Evolutionary conservation across 2,329 filamentous ascomycete genomes (phyloP), one percentile per base, ranked within the genome.

Genomic region (Neurospora sp.): DNA sequence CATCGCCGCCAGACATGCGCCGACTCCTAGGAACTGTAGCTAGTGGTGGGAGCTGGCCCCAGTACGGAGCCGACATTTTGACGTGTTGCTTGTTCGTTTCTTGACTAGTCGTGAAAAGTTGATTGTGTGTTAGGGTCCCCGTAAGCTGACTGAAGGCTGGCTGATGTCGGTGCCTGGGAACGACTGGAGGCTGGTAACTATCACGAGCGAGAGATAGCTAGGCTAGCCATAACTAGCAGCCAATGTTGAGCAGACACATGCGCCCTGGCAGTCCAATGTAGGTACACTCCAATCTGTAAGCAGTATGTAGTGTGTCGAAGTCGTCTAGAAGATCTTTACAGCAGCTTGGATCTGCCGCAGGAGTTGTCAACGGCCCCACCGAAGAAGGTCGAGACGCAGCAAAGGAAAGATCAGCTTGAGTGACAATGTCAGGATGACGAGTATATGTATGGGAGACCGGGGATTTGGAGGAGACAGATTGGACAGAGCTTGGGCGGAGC

Each of bases 1-100:
- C 76, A 72, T 79, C 78, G 70, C 76, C 78, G 70, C 76, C 78
- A 70, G 81, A 81, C 70, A 77, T 76, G 76, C 81, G 81, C 74
- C 81, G 81, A 72, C 38, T 74, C 76, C 74, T 83, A 84, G 68
- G 84, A 36, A 62, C 52, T 8, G 52, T 62, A 62, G 52, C 52
- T 62, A 62, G 80, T 72, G 82, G 79, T 71, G 87, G 86, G 72
- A 88, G 80, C 76, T 86, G 80, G 77, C 86, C 86, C 86, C 86
- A 88, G 80, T 88, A 88, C 46, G 85, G 83, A 70, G 83, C 75
- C 69, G 83, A 79, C 83, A 85, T 85, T 78, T 77, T 76, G 75
- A 67, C 69, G 39, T 39, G 46, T 46, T 70, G 72, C 36, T 66
- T 39, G 71, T 76, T 71, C 72, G 72, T 70, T 70, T 73, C 70